Conservation (phyloP, 2,329 filamentous ascomycete species). For the Tolypocladium ophioglossoides region DNA sequence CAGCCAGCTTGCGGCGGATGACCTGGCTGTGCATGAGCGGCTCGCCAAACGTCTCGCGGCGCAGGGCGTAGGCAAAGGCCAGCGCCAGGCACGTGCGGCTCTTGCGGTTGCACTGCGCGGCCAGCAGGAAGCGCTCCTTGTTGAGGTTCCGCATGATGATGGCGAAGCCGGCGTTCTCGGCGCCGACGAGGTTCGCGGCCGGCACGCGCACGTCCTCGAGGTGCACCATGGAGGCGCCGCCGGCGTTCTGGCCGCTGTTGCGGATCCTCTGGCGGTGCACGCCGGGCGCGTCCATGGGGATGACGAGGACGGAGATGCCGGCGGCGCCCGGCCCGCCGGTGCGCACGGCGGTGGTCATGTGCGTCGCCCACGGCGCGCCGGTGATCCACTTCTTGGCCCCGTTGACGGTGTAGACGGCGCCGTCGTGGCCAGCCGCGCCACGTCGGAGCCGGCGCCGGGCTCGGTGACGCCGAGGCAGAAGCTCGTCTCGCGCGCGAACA, state of each 20-base stretch:
- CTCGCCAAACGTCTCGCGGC: conserved; percentile 46
- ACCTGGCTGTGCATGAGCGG: conserved; percentile 47
- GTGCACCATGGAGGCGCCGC: conserved; percentile 46
- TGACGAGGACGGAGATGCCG: conserved; percentile 48
- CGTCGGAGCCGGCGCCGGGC: conserved; percentile 50
- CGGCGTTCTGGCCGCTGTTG: conserved; percentile 58
- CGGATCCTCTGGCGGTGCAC: conserved; percentile 40
- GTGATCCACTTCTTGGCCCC: conserved; percentile 62
- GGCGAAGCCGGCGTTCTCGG: conserved; percentile 43
- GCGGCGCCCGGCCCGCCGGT: conserved; percentile 42
- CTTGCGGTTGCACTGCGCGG: conserved; percentile 44
- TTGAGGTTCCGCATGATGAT: conserved; percentile 50
- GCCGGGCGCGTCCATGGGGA: conserved; percentile 39
- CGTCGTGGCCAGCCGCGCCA: conserved; percentile 52
- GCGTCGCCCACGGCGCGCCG: conserved; percentile 47
- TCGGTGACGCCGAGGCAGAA: conserved; percentile 59
- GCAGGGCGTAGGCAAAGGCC: conserved; percentile 39
- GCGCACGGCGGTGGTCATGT: conserved; percentile 51
- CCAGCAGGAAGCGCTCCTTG: conserved; percentile 47
- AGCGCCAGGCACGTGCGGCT: conserved; percentile 44
- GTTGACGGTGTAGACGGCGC: conserved; percentile 52
- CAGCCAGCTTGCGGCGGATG: conserved; percentile 49
- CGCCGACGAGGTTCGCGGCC: conserved; percentile 26
- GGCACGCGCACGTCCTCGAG: conserved; percentile 47
- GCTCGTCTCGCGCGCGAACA: conserved; percentile 47